These are phyloP conservation scores for Amanita subjunquillea DNA, from an alignment of 768 basidiomycete species.

Conservation along the genomic window DNA sequence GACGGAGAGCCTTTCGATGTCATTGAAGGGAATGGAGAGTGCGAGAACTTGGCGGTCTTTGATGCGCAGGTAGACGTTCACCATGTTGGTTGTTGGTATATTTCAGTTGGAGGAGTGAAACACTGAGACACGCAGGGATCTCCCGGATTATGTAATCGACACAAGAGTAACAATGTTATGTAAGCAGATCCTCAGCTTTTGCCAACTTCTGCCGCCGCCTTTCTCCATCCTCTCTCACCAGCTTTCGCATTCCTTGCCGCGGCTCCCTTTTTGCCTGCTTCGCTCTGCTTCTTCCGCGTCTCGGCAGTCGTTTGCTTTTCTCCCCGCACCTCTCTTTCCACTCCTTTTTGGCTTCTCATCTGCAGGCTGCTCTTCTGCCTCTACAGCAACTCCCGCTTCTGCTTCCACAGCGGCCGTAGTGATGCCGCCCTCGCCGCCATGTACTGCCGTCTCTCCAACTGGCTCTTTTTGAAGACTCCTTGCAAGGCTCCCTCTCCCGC, in stretches of 20 bases:
- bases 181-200: conserved; percentile 9
- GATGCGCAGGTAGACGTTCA: background rate
- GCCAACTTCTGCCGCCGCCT: conserved; percentile 6
- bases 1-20: conserved; percentile 10
- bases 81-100: no score
- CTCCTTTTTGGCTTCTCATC: conserved; percentile 6
- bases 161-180: no score
- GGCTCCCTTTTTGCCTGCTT: background rate
- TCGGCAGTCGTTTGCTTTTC: background rate
- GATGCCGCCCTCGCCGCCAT: background rate
- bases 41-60: conserved; percentile 3
- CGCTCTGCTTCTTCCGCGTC: background rate
- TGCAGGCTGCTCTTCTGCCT: background rate
- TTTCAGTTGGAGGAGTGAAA: no score
- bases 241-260: background rate
- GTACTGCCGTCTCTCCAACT: background rate
- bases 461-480: no score
- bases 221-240: background rate
- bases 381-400: background rate
- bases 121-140: no score
- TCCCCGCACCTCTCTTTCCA: background rate
- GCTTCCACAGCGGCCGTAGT: background rate
- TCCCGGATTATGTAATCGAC: no score
- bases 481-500: no score
- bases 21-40: conserved; percentile 8